Conservation (phyloP, 495 filamentous ascomycete species). For the Podospora pseudoanserina region DNA sequence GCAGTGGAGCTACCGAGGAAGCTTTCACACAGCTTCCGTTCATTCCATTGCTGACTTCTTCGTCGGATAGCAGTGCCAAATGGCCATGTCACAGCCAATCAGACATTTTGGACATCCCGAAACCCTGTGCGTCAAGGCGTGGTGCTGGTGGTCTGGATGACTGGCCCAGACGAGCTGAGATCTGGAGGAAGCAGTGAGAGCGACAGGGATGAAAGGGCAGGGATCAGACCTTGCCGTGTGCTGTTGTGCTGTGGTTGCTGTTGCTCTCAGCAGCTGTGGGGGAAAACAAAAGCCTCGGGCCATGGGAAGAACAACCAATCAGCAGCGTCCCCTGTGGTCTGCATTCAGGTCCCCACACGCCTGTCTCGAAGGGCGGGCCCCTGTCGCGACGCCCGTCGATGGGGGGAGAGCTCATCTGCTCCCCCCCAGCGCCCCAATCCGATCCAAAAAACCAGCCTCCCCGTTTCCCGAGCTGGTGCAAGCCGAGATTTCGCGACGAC, state of each 20-base stretch:
- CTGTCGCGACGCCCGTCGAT: conserved; percentile 16
- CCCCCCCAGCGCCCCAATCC: conserved; percentile 2
- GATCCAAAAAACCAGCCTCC: conserved; percentile 24
- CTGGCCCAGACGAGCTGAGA: conserved; percentile 6
- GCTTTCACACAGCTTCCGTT: not conserved
- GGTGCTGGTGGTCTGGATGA: conserved; percentile 3
- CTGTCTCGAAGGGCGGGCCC: conserved; percentile 12
- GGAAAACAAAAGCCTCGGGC: conserved; percentile 30
- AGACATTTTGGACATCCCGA: not conserved
- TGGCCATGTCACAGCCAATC: not conserved
- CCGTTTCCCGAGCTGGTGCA: conserved; percentile 9
- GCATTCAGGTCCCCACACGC: conserved; percentile 27
- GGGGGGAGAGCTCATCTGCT: conserved; percentile 10
- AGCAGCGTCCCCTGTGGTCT: conserved; percentile 10
- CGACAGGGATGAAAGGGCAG: conserved; percentile 1
- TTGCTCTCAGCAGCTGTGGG: conserved; percentile 12
- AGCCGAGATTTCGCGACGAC: conserved; percentile 24
- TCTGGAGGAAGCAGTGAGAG: not conserved
- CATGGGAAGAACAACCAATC: conserved; percentile 25
- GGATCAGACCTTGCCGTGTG: not conserved
- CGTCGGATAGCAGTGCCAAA: not conserved
- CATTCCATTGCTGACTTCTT: no score
- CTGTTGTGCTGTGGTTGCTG: not conserved
- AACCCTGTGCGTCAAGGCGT: not conserved
- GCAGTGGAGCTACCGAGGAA: not conserved